Evolutionary conservation across 1,284 basidiomycete genomes (phyloP), one percentile per base, ranked within the genome.

Genomic region (Laetiporus sulphureus): DNA sequence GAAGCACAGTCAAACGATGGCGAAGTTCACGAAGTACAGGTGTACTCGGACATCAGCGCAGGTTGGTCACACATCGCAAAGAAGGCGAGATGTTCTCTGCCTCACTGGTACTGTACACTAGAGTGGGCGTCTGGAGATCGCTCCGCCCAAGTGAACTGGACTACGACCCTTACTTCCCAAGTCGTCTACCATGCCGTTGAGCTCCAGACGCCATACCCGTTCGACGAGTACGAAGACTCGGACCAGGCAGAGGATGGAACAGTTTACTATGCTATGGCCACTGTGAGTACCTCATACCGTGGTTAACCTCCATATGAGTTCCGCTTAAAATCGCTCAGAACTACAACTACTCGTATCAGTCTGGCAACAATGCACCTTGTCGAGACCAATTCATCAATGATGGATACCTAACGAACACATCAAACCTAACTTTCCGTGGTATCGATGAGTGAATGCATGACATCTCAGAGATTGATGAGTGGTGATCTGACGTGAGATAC

Each of bases 221-320:
- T 27, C 13, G 8, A 27, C 8, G 25, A 27, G 25, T 27, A 27
- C 25, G 25, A 27, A 7, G 25, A 13, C 7, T n/a, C n/a, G n/a
- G n/a, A 50, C 24, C 52, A 54, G 39, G 55, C 56, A 15, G 45
- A 50, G n/a, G 56, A 58, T 41, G 52, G 51, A 8, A 51, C 36
- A 4, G 42, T 38, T n/a, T 56, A 55, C 31, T 51, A 51, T 33
- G 51, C 48, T 4, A 56, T 56, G 44, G 36, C 48, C 1, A n/a
- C 5, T 18, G 48, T 41, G 35, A 4, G 52, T 53, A 22, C 32
- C 25, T 27, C 7, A n/a, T n/a, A n/a, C n/a, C n/a, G n/a, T n/a
- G n/a, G n/a, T n/a, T n/a, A n/a, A n/a, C n/a, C n/a, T n/a, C n/a
- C n/a, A n/a, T n/a, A n/a, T n/a, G n/a, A n/a, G n/a, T n/a, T n/a